Percentiles rank a stretch among this genome's conserved stretches.
Evolutionary conservation across 495 filamentous ascomycete genomes (phyloP).

Genomic region (Penicillium cataractarum): DNA sequence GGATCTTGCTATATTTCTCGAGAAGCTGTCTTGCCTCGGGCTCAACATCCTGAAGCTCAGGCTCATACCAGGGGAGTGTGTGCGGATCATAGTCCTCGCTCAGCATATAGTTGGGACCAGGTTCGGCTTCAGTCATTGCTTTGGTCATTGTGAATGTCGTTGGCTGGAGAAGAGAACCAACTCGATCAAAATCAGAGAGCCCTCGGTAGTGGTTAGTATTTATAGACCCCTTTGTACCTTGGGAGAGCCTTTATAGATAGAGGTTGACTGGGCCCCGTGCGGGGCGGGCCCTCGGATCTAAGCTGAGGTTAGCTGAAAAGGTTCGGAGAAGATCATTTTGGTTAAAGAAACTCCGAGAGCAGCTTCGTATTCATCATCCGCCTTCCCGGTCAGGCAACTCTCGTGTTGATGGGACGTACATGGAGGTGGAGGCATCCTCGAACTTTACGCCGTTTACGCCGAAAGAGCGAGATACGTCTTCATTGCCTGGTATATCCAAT

Average conservation of each 20-base stretch:
- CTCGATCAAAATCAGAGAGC: neutral
- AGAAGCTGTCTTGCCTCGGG: slow-evolving; percentile 40
- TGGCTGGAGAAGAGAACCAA: neutral
- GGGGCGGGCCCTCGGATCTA: neutral
- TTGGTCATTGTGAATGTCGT: slow-evolving; percentile 15
- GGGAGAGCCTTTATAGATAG: neutral
- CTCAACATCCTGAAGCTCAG: slow-evolving; percentile 18
- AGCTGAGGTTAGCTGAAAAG: neutral
- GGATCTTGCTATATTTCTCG: slow-evolving; percentile 52
- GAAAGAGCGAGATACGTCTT: neutral
- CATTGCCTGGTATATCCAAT: slow-evolving; percentile 26
- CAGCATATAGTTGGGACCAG: slow-evolving; percentile 16
- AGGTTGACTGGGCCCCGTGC: neutral
- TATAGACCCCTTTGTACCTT: neutral
- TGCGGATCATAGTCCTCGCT: slow-evolving; percentile 16
- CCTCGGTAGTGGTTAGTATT: neutral
- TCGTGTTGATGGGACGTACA: neutral
- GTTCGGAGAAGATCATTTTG: neutral
- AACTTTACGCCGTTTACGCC: no score
- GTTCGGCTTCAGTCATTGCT: slow-evolving; percentile 25
- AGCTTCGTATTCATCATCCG: neutral
- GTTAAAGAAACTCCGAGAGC: neutral
- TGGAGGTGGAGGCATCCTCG: neutral
- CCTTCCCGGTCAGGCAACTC: neutral
- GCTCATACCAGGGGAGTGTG: slow-evolving; percentile 26